Conservation (phyloP, 2,329 filamentous ascomycete genomes). For the Coleophoma cylindrospora region DNA sequence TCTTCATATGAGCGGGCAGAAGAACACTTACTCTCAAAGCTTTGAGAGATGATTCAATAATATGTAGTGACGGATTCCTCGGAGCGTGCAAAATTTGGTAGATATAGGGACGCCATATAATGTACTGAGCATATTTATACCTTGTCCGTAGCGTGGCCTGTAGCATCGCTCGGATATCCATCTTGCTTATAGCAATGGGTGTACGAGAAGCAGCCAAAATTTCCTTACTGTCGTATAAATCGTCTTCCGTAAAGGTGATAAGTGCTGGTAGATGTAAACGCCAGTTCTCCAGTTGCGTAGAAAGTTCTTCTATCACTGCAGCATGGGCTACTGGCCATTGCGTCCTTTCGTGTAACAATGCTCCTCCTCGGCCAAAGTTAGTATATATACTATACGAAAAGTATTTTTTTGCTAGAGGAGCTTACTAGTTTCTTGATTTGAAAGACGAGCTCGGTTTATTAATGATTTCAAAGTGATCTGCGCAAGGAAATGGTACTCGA, state of each 20-base stretch:
- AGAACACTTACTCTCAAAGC: not conserved
- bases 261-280: not conserved
- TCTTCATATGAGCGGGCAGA: too few relatives aligned
- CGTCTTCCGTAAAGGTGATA: too few relatives aligned
- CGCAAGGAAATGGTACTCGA: conserved; percentile 2
- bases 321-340: not conserved
- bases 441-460: not conserved
- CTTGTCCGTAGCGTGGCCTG: not conserved
- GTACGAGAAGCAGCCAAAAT: too few relatives aligned
- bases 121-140: conserved; percentile 6
- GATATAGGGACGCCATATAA: conserved; percentile 4
- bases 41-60: not conserved
- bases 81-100: conserved; percentile 4
- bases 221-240: too few relatives aligned
- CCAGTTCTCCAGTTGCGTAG: not conserved
- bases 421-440: not conserved
- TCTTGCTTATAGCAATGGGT: too few relatives aligned
- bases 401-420: too few relatives aligned
- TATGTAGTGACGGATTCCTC: not conserved
- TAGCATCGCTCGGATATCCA: not conserved
- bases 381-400: not conserved
- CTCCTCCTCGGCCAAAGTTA: not conserved
- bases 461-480: not conserved
- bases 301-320: not conserved
- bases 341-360: not conserved